Evolutionary conservation across 768 basidiomycete genomes (phyloP).

Genomic region (Clavaria fumosa): DNA sequence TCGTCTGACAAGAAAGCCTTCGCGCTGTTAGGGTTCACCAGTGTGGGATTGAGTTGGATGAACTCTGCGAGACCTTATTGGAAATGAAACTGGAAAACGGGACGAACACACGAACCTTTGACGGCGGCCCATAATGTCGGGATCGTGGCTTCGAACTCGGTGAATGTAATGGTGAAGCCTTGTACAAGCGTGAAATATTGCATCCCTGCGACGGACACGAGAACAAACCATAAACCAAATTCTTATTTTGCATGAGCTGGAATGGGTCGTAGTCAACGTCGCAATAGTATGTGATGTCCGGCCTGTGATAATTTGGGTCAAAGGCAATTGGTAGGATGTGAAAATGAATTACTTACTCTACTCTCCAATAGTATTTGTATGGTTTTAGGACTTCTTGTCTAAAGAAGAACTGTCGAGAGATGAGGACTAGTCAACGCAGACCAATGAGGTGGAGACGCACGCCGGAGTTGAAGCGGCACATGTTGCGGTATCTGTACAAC

Average conservation of each 20-base stretch:
- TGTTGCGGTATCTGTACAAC: slow-evolving; percentile 65
- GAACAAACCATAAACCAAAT: slow-evolving; percentile 48
- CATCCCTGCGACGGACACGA: too few relatives aligned
- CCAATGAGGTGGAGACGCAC: slow-evolving; percentile 19
- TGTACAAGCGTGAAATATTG: neutral
- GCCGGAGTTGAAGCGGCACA: slow-evolving; percentile 65
- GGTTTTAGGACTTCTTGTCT: slow-evolving; percentile 47
- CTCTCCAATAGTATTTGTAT: slow-evolving; percentile 66
- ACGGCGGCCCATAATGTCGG: slow-evolving; percentile 62
- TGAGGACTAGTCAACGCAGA: neutral
- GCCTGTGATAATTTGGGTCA: slow-evolving; percentile 27
- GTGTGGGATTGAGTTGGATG: slow-evolving; percentile 36
- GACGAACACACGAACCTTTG: slow-evolving; percentile 29
- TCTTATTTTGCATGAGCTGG: slow-evolving; percentile 52
- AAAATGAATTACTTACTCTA: slow-evolving; percentile 21
- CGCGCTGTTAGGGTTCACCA: slow-evolving; percentile 42
- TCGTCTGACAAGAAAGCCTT: slow-evolving; percentile 56
- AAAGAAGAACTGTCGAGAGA: slow-evolving; percentile 47
- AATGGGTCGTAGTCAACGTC: slow-evolving; percentile 58
- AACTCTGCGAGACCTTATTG: slow-evolving; percentile 33
- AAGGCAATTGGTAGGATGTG: slow-evolving; percentile 12
- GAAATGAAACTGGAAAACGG: neutral
- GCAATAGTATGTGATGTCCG: slow-evolving; percentile 63
- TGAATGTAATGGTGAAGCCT: slow-evolving; percentile 64
- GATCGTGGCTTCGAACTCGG: slow-evolving; percentile 67